Evolutionary conservation across 2,329 filamentous ascomycete genomes (phyloP).

Genomic region (Lachnum nothofagi): DNA sequence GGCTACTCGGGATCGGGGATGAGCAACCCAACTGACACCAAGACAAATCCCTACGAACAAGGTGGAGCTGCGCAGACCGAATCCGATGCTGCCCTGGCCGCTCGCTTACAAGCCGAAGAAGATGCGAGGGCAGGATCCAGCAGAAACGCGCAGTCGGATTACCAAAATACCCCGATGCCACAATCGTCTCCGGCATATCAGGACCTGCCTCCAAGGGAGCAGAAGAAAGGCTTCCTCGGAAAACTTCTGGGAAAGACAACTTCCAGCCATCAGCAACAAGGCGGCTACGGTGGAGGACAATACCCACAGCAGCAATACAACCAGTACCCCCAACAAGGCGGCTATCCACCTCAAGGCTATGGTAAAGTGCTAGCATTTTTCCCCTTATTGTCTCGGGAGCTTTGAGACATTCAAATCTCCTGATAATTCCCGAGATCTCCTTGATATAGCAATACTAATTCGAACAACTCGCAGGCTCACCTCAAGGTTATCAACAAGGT

Average conservation of each 20-base stretch:
- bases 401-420: neutral
- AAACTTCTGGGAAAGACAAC: constrained; percentile 43
- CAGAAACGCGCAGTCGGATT: constrained; percentile 21
- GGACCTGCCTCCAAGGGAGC: constrained; percentile 41
- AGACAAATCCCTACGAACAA: constrained; percentile 65
- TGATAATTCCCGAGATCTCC: constrained; percentile 18
- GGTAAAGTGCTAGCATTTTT: neutral
- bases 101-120: constrained; percentile 78
- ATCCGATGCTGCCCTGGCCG: constrained; percentile 69
- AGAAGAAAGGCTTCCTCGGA: constrained; percentile 45
- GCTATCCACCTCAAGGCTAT: constrained; percentile 33
- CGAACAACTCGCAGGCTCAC: no score
- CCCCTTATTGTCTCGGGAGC: neutral
- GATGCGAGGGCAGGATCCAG: constrained; percentile 50
- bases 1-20: constrained; percentile 38
- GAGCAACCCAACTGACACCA: constrained; percentile 42
- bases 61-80: constrained; percentile 32
- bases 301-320: constrained; percentile 30
- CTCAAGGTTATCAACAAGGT: constrained; percentile 30
- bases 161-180: constrained; percentile 30
- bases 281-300: constrained; percentile 32
- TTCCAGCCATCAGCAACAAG: constrained; percentile 23
- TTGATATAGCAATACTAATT: no score
- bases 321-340: constrained; percentile 16
- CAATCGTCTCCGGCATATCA: constrained; percentile 12